Evolutionary conservation across 2,329 filamentous ascomycete genomes (phyloP), one percentile per base, ranked within the genome.

Genomic region (Diaporthe eres): DNA sequence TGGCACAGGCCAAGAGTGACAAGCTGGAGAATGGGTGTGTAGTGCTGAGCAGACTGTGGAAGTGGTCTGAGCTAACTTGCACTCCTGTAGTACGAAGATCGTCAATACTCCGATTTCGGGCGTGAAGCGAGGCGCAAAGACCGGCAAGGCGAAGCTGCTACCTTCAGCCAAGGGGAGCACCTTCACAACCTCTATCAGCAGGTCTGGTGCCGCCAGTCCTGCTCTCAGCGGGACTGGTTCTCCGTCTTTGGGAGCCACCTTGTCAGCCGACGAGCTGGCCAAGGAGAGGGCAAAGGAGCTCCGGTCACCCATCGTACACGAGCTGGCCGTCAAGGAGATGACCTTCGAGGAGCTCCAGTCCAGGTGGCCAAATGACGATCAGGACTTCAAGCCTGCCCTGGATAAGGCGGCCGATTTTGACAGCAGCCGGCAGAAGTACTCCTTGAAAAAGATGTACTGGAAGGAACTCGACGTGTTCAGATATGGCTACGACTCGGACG

Each of bases 391-490:
- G 73, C 82, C 84, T 4, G 88, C 88, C 0, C 82, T 93, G 17
- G 85, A 89, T 67, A 93, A 92, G 82, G 90, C 91, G 31, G 91
- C 90, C 42, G 88, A 90, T 75, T 86, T 87, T 72, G 86, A 88
- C 75, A 77, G 85, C 6, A 82, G 85, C 3, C 84, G 84, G 6
- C 86, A 89, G 76, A 90, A 87, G 78, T 93, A 89, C 87, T 83
- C 85, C 47, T 82, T 93, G 78, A 87, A 88, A 77, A 91, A 90
- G 82, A 83, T 86, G 34, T 90, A 87, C 77, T 93, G 89, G 88
- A 92, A 89, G 82, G 91, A 93, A 78, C 86, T 93, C 19, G 91
- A 93, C 78, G 89, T 92, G 31, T 93, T 89, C 87, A 88, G 87
- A 75, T 92, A 92, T 81, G 84, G 88, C 39, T 93, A 93, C 80